phyloP scores from a whole-genome alignment of 1,139 yeast genomes.

The Taiozyma sp. region DNA sequence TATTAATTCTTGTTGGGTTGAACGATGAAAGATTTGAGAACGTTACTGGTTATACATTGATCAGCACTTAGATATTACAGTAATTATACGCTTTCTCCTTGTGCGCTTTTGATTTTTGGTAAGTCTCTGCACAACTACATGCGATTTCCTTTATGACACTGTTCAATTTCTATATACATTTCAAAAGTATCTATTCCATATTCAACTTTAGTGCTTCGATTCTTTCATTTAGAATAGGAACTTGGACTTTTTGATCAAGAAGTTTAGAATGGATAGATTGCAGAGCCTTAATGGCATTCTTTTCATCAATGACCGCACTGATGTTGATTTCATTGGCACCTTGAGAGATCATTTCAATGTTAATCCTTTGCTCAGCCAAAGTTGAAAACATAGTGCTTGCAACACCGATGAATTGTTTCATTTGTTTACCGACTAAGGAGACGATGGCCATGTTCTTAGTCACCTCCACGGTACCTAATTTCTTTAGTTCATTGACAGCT shows the following conservation, averaged over 20 bases:
- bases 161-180: neutral
- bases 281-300: slow-evolving; percentile 80
- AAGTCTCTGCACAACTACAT: neutral
- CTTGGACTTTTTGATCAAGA: slow-evolving; percentile 36
- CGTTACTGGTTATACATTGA: slow-evolving; percentile 62
- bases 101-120: neutral
- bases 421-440: slow-evolving; percentile 92
- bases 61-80: slow-evolving; percentile 33
- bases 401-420: slow-evolving; percentile 95
- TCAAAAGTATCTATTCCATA: neutral
- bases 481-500: slow-evolving; percentile 74
- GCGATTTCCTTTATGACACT: neutral
- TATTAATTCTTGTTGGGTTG: slow-evolving; percentile 59
- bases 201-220: slow-evolving; percentile 21
- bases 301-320: slow-evolving; percentile 86
- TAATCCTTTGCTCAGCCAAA: slow-evolving; percentile 85
- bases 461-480: slow-evolving; percentile 84
- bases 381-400: slow-evolving; percentile 98
- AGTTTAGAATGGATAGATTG: slow-evolving; percentile 79
- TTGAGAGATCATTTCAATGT: slow-evolving; percentile 96
- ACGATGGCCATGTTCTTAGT: slow-evolving; percentile 86
- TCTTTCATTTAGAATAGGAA: slow-evolving; percentile 18
- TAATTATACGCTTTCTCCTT: no score
- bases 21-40: slow-evolving; percentile 72
- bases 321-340: slow-evolving; percentile 98